Evolutionary conservation across 1,284 basidiomycete species (phyloP).

Genomic region (Ustilago crameri): DNA sequence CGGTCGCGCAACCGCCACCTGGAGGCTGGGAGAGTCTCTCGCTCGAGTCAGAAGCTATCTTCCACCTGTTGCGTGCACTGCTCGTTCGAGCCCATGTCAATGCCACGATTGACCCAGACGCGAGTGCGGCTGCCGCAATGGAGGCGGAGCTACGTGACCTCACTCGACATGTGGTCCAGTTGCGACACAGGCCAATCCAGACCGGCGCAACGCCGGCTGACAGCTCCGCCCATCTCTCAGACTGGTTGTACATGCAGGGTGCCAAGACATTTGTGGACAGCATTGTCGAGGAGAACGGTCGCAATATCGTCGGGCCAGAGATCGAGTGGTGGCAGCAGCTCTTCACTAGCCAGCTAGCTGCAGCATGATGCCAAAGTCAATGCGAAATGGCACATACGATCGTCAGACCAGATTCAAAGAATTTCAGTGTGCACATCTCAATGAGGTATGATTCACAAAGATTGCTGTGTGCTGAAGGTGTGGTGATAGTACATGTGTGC

Average conservation of each 20-base stretch:
- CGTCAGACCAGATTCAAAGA: too few relatives aligned
- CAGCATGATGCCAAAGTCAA: too few relatives aligned
- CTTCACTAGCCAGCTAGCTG: constrained; percentile 18
- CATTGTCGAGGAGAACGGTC: constrained; percentile 34
- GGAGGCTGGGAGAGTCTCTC: constrained; percentile 51
- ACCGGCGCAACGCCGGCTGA: constrained; percentile 10
- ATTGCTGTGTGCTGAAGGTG: constrained; percentile 22
- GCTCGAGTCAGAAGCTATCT: constrained; percentile 30
- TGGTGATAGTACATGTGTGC: constrained; percentile 41
- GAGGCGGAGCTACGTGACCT: constrained; percentile 19
- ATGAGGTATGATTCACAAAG: constrained; percentile 12
- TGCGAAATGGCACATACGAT: too few relatives aligned
- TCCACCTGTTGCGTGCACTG: constrained; percentile 37
- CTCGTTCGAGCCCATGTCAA: constrained; percentile 18
- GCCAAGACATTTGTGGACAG: constrained; percentile 31
- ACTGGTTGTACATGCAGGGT: constrained; percentile 34
- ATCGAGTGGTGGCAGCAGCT: constrained; percentile 36
- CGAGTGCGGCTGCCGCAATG: constrained; percentile 7
- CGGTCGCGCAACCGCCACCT: constrained; percentile 16
- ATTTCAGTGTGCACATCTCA: not conserved
- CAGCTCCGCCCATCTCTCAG: constrained; percentile 16
- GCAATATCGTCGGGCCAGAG: constrained; percentile 20
- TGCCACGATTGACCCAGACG: not conserved
- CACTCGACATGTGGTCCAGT: constrained; percentile 17
- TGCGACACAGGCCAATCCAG: constrained; percentile 28